Evolutionary conservation across 2,329 filamentous ascomycete species (phyloP).

Genomic region (Fusarium sp.): DNA sequence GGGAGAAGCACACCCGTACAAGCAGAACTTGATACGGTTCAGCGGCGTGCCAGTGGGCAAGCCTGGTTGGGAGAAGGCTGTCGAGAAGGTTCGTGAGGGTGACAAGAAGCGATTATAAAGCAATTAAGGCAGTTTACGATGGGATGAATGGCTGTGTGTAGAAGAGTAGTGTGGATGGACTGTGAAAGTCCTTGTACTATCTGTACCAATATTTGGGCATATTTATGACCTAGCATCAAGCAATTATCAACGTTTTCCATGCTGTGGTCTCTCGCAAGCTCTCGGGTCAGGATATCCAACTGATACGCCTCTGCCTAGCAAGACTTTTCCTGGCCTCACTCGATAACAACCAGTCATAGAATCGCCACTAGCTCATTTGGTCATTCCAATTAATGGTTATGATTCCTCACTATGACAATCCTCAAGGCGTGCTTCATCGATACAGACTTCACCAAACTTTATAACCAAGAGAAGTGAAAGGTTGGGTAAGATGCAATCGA

Average conservation of each 20-base stretch:
- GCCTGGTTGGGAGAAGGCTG: slow-evolving; percentile 65
- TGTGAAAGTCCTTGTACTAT: slow-evolving; percentile 49
- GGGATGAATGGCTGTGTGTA: slow-evolving; percentile 14
- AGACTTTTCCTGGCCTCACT: neutral
- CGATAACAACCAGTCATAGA: neutral
- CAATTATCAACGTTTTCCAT: slow-evolving; percentile 41
- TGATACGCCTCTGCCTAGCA: neutral
- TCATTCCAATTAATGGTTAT: neutral
- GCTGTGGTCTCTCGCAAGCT: neutral
- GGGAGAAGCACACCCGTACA: slow-evolving; percentile 90
- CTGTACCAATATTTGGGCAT: slow-evolving; percentile 51
- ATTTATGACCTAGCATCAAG: slow-evolving; percentile 47
- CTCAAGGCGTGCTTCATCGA: neutral
- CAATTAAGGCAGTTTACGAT: neutral
- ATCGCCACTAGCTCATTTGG: neutral
- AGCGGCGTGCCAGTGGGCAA: slow-evolving; percentile 68
- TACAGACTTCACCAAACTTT: neutral
- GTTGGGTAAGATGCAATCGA: neutral
- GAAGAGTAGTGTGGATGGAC: slow-evolving; percentile 39
- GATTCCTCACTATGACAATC: neutral
- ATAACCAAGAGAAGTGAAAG: neutral
- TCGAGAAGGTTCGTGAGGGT: slow-evolving; percentile 62
- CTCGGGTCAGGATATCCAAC: too few species aligned
- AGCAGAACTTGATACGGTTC: slow-evolving; percentile 84
- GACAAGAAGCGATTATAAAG: slow-evolving; percentile 64